Base-by-base conservation (phyloP, 2,329 filamentous ascomycete genomes). In the Diaporthe eres region DNA sequence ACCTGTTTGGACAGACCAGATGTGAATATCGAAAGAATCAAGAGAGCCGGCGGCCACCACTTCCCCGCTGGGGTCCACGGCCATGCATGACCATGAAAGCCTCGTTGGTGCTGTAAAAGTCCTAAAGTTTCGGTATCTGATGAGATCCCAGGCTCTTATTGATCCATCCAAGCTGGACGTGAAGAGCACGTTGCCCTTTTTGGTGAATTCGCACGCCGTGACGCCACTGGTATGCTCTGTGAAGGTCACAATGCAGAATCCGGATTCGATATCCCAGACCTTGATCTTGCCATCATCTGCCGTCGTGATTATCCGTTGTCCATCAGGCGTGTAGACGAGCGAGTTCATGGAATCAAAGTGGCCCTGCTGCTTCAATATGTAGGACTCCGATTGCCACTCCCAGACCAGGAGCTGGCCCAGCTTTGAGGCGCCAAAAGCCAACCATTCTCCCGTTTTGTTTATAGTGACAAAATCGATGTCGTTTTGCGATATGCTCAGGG, bases 311-410 rank as follows among this genome's bases (percentile, higher is more conserved):
- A 99, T 95, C 53, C 94, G 93, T 81, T 98, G 95, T 6, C 97
- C 96, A 81, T 98, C 96, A 0, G 97, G 96, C 7, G 97, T 96
- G 85, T 98, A 99, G 12, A 94, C 93, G 5, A 99, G 88, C 0
- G 95, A 91, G 84, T 98, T 98, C 91, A 98, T 96, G 2, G 95
- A 94, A 83, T 99, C 97, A 78, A 98, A 96, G 85, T 99, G 97
- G 0, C 96, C 97, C 84, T 98, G 97, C 82, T 99, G 97, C 85
- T 99, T 99, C 65, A 99, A 88, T 75, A 99, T 97, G 84, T 99
- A 99, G 8, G 96, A 98, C 84, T 99, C 97, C 0, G 97, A 99
- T 83, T 98, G 96, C 96, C 97, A 99, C 84, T 99, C 97, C 97
- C 97, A 99, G 5, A 99, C 97, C 5, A 99, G 87, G n/a, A 99